phyloP scores from a whole-genome alignment of 1,284 basidiomycete species.

The Ustilago trichophora region DNA sequence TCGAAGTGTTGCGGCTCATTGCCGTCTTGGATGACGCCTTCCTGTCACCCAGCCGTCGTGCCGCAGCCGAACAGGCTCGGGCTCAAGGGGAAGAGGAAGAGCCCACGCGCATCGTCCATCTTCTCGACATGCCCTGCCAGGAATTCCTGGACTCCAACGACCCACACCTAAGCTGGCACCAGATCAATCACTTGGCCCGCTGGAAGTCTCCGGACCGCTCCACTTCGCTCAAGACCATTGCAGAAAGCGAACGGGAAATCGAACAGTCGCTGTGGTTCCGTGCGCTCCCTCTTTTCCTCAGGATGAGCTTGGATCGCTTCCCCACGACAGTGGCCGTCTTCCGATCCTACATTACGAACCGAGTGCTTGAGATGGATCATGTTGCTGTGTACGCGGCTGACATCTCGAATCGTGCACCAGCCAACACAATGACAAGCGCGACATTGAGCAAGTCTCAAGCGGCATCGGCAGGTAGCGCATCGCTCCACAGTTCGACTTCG shows the following conservation, averaged over 20 bases:
- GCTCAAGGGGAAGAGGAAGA: slow-evolving; percentile 52
- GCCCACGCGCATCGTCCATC: slow-evolving; percentile 52
- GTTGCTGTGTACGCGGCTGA: slow-evolving; percentile 66
- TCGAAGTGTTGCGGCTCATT: slow-evolving; percentile 53
- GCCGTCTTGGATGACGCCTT: slow-evolving; percentile 62
- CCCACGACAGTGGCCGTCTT: slow-evolving; percentile 67
- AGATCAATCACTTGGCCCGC: slow-evolving; percentile 45
- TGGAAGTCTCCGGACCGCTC: slow-evolving; percentile 45
- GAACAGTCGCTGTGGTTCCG: slow-evolving; percentile 68
- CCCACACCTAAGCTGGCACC: slow-evolving; percentile 41
- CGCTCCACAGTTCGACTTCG: slow-evolving; percentile 30
- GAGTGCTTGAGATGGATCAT: slow-evolving; percentile 68
- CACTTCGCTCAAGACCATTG: slow-evolving; percentile 57
- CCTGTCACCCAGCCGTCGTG: slow-evolving; percentile 30
- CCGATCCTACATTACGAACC: slow-evolving; percentile 65
- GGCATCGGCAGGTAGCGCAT: slow-evolving; percentile 20
- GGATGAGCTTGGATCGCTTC: slow-evolving; percentile 64
- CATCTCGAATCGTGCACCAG: slow-evolving; percentile 45
- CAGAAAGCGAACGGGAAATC: slow-evolving; percentile 68
- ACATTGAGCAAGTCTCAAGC: slow-evolving; percentile 40
- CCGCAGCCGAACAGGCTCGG: slow-evolving; percentile 59
- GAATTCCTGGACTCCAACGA: slow-evolving; percentile 49
- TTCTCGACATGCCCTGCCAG: slow-evolving; percentile 52
- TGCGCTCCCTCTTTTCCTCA: slow-evolving; percentile 67
- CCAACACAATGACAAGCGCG: slow-evolving; percentile 13